phyloP scores from a whole-genome alignment of 306 rosid genomes.

The Datisca glomerata region DNA sequence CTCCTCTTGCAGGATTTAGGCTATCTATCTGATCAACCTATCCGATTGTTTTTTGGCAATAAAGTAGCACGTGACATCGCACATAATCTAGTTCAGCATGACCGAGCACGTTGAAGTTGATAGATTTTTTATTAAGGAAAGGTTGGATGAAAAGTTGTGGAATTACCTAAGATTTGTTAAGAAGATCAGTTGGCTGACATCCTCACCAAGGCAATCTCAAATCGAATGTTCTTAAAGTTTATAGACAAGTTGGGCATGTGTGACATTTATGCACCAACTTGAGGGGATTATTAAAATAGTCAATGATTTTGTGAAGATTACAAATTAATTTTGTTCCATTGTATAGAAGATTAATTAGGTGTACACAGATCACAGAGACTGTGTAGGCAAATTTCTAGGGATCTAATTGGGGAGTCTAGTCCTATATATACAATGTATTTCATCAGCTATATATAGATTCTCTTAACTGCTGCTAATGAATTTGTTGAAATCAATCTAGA shows the following conservation, averaged over 20 bases:
- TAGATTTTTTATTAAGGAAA: background rate
- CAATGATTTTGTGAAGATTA: no score
- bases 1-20: background rate
- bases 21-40: background rate
- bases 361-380: no score
- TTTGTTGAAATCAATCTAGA: no score
- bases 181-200: background rate
- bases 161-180: background rate
- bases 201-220: background rate
- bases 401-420: no score
- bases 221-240: background rate
- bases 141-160: background rate
- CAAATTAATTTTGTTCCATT: no score
- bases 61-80: background rate
- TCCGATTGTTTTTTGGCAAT: background rate
- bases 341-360: no score
- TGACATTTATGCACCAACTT: background rate
- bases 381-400: no score
- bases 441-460: no score
- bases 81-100: background rate
- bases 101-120: background rate
- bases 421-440: no score
- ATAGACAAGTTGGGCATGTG: background rate
- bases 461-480: no score
- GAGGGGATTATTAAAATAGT: no score